Conservation (phyloP, 2,329 filamentous ascomycete genomes). For the Beauveria australis region DNA sequence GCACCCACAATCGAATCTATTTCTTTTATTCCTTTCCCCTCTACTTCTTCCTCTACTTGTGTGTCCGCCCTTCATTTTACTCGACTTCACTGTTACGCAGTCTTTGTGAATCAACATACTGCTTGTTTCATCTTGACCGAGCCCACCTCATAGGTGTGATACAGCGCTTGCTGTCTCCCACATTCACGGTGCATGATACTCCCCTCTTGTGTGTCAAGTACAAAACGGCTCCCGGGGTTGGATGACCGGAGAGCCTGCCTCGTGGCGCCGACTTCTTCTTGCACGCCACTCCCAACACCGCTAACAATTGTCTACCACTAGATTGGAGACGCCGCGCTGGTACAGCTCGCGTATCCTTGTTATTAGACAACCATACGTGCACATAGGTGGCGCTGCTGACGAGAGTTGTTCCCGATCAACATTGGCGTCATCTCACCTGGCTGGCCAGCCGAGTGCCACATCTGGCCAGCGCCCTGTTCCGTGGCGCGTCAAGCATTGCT, state of each 20-base stretch:
- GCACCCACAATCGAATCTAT: slow-evolving; percentile 8
- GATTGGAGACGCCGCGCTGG: neutral
- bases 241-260: neutral
- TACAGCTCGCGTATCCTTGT: neutral
- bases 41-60: neutral
- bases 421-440: neutral
- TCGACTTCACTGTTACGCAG: neutral
- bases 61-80: neutral
- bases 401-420: neutral
- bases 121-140: slow-evolving; percentile 7
- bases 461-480: neutral
- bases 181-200: neutral
- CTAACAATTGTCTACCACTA: neutral
- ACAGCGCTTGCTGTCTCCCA: slow-evolving; percentile 1
- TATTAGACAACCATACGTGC: neutral
- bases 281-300: neutral
- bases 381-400: neutral
- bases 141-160: neutral
- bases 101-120: neutral
- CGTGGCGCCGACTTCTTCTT: neutral
- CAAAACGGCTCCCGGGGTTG: neutral
- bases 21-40: neutral
- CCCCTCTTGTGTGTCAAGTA: neutral
- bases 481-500: neutral
- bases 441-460: neutral